Base-by-base conservation (phyloP, 2,329 filamentous ascomycete genomes). In the Metarhizium brunneum region DNA sequence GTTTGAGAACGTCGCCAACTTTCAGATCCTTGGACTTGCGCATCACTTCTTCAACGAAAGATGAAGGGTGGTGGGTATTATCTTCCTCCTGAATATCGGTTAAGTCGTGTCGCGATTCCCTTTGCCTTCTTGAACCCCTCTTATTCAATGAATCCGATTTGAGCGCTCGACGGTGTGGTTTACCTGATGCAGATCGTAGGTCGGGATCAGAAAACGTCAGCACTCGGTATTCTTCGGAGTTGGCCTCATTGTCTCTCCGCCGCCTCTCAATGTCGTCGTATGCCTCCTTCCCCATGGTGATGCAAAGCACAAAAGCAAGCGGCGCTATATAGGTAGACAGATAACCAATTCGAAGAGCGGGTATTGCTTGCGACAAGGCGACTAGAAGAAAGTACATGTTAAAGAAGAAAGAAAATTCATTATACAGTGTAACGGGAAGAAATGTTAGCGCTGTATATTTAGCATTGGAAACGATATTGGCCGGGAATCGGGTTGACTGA, bases 401-500 rank as follows among this genome's bases (percentile, higher is more conserved):
- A 79, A 99, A 96, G 74, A 99, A 99, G 76, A 97, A 99, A 57
- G 92, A 96, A 69, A 99, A 99, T 68, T 99, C 94, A 73, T 97
- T 97, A 73, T 96, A 99, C 25, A 99, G 77, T 0, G 94, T 99
- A 53, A 92, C 80, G 2, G 95, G 95, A 14, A 99, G 80, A 71
- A 99, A 99, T 53, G 88, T 96, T 76, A 92, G 87, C 1, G 92
- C 85, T 35, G 92, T 97, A 71, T 99, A 99, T 78, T 97, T 99
- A 55, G 94, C 92, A 69, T 99, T 97, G 40, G 92, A 97, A 51
- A 99, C 83, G 56, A 90, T 82, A 70, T 99, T 99, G 8, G 88
- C 84, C 10, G 94, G 92, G 69, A 92, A 97, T 62, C 87, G 85
- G 52, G 85, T 78, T 32, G 83, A 70, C 66, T 95, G 92, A 35